Conservation (phyloP, 495 filamentous ascomycete genomes). For the Platismatia glauca region DNA sequence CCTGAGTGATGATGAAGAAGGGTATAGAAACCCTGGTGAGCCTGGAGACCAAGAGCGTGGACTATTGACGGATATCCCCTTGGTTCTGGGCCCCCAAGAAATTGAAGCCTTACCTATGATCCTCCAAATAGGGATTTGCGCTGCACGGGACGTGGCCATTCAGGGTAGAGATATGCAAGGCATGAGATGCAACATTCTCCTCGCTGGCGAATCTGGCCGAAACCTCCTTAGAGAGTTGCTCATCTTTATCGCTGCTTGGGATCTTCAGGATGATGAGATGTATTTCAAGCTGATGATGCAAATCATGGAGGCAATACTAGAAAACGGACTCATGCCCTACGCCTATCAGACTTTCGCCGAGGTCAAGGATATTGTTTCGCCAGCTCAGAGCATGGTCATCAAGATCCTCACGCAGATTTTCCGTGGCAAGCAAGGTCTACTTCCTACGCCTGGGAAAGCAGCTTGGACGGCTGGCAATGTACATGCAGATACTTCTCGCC, state of each 20-base stretch:
- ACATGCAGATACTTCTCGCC: slow-evolving; percentile 33
- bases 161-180: slow-evolving; percentile 69
- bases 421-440: slow-evolving; percentile 55
- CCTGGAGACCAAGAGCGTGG: slow-evolving; percentile 79
- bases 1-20: slow-evolving; percentile 67
- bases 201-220: slow-evolving; percentile 76
- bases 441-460: slow-evolving; percentile 38
- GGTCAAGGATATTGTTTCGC: slow-evolving; percentile 90
- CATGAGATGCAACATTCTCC: slow-evolving; percentile 74
- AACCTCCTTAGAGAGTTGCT: slow-evolving; percentile 83
- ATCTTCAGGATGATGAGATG: slow-evolving; percentile 78
- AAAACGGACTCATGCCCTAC: slow-evolving; percentile 78
- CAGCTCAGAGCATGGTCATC: slow-evolving; percentile 84
- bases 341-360: slow-evolving; percentile 85
- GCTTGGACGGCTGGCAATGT: slow-evolving; percentile 36
- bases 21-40: slow-evolving; percentile 58
- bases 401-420: slow-evolving; percentile 85
- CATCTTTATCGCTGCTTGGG: slow-evolving; percentile 95
- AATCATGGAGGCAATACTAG: slow-evolving; percentile 84
- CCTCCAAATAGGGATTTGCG: slow-evolving; percentile 79
- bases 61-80: slow-evolving; percentile 83
- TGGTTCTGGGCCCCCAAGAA: slow-evolving; percentile 83
- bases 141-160: slow-evolving; percentile 36
- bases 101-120: slow-evolving; percentile 95
- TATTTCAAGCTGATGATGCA: slow-evolving; percentile 94